Percentiles rank a stretch among this genome's conserved stretches.
These are phyloP conservation scores for Suhomyces xylopsoci DNA, from an alignment of 805 yeast genomes.

Conservation along the genomic window DNA sequence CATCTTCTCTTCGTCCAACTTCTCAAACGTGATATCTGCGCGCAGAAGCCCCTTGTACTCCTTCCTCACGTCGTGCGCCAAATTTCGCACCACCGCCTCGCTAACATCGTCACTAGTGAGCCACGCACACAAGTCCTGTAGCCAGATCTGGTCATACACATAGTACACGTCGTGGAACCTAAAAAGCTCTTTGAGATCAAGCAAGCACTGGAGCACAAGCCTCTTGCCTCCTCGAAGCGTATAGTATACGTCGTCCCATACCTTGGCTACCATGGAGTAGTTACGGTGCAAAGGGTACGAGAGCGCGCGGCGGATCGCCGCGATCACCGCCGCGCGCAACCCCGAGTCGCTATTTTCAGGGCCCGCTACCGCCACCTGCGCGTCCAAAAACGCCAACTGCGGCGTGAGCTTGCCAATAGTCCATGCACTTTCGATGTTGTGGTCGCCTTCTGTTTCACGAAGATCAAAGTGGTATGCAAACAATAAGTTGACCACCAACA, in stretches of 20 bases:
- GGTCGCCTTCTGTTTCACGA: constrained; percentile 67
- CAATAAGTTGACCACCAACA: constrained; percentile 61
- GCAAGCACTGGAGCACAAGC: constrained; percentile 54
- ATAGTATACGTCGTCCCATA: constrained; percentile 73
- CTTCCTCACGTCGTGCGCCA: constrained; percentile 63
- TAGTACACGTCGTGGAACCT: constrained; percentile 82
- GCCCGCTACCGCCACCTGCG: constrained; percentile 39
- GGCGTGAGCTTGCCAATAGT: constrained; percentile 84
- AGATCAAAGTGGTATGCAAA: constrained; percentile 75
- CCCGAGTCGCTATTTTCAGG: constrained; percentile 26
- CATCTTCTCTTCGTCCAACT: constrained; percentile 26
- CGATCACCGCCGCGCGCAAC: constrained; percentile 53
- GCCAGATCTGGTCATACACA: constrained; percentile 72
- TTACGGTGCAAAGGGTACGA: constrained; percentile 78
- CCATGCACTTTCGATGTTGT: constrained; percentile 90
- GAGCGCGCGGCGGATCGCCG: constrained; percentile 70
- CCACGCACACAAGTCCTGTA: constrained; percentile 81
- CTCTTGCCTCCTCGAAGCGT: constrained; percentile 68
- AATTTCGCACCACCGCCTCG: constrained; percentile 54
- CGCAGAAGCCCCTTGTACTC: constrained; percentile 38
- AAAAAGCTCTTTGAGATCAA: constrained; percentile 67
- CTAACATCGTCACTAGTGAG: constrained; percentile 55
- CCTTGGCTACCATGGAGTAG: constrained; percentile 54
- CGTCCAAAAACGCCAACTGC: constrained; percentile 70
- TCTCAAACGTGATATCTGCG: constrained; percentile 55